Evolutionary conservation across 805 yeast genomes (phyloP).

Genomic region (Suhomyces xylopsoci): DNA sequence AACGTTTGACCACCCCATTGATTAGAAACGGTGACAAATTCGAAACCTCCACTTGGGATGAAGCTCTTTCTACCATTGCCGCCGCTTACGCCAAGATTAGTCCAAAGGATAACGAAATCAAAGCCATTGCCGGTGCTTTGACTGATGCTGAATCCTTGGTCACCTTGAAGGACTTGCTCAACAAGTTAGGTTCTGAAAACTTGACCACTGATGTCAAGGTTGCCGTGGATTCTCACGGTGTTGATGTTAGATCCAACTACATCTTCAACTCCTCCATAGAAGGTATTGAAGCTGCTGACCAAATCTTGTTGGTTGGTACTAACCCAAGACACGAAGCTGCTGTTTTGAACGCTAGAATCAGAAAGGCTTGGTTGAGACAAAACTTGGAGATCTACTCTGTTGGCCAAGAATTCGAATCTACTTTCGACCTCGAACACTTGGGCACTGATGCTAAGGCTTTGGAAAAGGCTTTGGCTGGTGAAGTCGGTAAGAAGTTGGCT

Average conservation of each 20-base stretch:
- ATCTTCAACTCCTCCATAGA: conserved; percentile 75
- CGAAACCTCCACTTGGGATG: conserved; percentile 82
- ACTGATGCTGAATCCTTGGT: conserved; percentile 81
- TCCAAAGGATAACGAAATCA: conserved; percentile 68
- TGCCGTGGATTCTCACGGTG: conserved; percentile 58
- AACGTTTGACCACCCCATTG: conserved; percentile 79
- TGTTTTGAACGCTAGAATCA: conserved; percentile 76
- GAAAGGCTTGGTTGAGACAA: conserved; percentile 74
- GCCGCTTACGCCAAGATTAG: conserved; percentile 52
- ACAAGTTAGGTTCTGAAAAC: conserved; percentile 78
- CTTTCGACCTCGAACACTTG: conserved; percentile 60
- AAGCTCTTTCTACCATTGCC: conserved; percentile 69
- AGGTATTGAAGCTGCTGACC: conserved; percentile 82
- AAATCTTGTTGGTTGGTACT: conserved; percentile 74
- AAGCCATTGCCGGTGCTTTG: conserved; percentile 79
- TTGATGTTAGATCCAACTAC: conserved; percentile 75
- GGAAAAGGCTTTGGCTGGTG: conserved; percentile 59
- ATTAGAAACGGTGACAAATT: conserved; percentile 67
- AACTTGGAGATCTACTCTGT: conserved; percentile 66
- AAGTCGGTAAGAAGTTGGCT: conserved; percentile 63
- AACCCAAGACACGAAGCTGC: conserved; percentile 91
- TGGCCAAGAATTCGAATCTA: conserved; percentile 76
- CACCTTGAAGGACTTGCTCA: conserved; percentile 74
- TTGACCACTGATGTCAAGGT: conserved; percentile 66
- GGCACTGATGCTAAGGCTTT: conserved; percentile 62